These are phyloP conservation scores for Candida silvicultrix DNA, from an alignment of 805 yeast genomes.

Conservation along the genomic window DNA sequence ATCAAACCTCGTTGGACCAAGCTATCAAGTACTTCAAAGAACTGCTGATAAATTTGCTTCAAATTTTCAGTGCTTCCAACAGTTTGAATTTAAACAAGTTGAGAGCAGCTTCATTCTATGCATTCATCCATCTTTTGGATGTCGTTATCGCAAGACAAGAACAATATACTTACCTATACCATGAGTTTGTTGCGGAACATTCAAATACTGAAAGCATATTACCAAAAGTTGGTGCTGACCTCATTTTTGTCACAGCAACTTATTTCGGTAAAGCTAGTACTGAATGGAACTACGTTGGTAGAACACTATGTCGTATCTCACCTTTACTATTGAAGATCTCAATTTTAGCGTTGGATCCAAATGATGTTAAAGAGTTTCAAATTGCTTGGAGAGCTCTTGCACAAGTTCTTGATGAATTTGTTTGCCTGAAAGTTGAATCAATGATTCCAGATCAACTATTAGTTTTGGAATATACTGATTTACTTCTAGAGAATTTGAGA, in stretches of 20 bases:
- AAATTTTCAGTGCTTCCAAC: constrained; percentile 25
- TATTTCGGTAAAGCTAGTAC: constrained; percentile 42
- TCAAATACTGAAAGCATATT: constrained; percentile 20
- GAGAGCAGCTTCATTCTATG: constrained; percentile 38
- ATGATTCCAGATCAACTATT: constrained; percentile 58
- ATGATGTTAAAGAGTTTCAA: constrained; percentile 19
- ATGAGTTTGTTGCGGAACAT: constrained; percentile 36
- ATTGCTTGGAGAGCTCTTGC: constrained; percentile 25
- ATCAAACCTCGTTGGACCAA: constrained; percentile 46
- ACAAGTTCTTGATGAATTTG: constrained; percentile 33
- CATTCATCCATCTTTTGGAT: constrained; percentile 56
- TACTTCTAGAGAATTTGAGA: constrained; percentile 41
- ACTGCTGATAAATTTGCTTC: constrained; percentile 34
- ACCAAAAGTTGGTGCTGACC: constrained; percentile 45
- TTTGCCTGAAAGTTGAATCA: constrained; percentile 38
- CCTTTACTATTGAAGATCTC: constrained; percentile 43
- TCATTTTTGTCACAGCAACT: constrained; percentile 39
- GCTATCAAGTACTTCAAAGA: constrained; percentile 58
- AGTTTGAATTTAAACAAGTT: constrained; percentile 19
- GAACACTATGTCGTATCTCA: constrained; percentile 57
- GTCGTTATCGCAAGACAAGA: constrained; percentile 60
- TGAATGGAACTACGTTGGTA: constrained; percentile 57
- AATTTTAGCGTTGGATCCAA: constrained; percentile 18
- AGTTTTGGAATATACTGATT: constrained; percentile 53
- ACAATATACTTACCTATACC: constrained; percentile 52